A percentile compares a stretch with the other conserved stretches of the same genome.
Evolutionary conservation across 495 filamentous ascomycete species (phyloP).

Genomic region (Trichocladium antarcticum): DNA sequence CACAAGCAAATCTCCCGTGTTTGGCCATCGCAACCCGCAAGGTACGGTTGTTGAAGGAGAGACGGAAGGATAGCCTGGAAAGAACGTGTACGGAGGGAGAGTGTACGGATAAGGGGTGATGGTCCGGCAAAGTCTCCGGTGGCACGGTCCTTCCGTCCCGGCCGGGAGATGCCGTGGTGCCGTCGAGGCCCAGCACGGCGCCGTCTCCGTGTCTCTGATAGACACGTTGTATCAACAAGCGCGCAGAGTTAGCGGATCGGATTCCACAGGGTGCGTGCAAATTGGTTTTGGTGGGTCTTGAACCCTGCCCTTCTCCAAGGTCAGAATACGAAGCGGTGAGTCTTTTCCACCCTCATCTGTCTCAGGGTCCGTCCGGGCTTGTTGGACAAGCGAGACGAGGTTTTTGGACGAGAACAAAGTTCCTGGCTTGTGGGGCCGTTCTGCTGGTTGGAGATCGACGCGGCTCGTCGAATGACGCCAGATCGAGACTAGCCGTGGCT

Average conservation of each 20-base stretch:
- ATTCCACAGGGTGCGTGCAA: no score
- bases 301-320: no score
- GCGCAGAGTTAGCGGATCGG: background rate
- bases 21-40: background rate
- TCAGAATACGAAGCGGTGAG: no score
- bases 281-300: no score
- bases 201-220: background rate
- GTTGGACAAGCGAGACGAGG: background rate
- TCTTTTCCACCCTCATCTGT: no score
- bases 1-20: background rate
- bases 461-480: slow-evolving; percentile 14
- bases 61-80: no score
- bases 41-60: background rate
- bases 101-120: background rate
- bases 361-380: background rate
- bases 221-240: background rate
- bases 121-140: slow-evolving; percentile 1
- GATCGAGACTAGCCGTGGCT: slow-evolving; percentile 21
- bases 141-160: slow-evolving; percentile 7
- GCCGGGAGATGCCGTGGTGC: slow-evolving; percentile 1
- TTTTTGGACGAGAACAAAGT: slow-evolving; percentile 5
- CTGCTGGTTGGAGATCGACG: slow-evolving; percentile 9
- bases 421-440: slow-evolving; percentile 2
- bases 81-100: no score
- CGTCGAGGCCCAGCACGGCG: background rate